Evolutionary conservation across 2,329 filamentous ascomycete species (phyloP).

Genomic region (Fusarium torulosum): DNA sequence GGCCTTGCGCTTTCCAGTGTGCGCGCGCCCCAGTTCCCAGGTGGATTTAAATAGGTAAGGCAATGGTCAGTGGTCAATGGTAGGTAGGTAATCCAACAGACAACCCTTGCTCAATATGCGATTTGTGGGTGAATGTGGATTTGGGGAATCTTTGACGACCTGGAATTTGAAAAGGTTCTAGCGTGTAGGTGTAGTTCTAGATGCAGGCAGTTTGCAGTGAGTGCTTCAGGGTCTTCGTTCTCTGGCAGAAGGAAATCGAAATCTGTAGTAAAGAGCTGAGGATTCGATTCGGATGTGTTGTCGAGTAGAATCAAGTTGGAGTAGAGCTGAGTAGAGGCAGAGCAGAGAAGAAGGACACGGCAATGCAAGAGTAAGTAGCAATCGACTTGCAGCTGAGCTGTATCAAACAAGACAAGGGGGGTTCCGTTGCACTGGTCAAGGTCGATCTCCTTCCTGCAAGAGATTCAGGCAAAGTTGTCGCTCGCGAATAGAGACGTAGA

Average conservation of each 20-base stretch:
- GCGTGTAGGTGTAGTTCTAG: slow-evolving; percentile 2
- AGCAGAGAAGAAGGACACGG: neutral
- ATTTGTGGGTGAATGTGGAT: slow-evolving; percentile 48
- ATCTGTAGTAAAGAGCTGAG: slow-evolving; percentile 18
- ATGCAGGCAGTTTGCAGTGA: neutral
- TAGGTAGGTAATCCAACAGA: slow-evolving; percentile 34
- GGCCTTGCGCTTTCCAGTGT: slow-evolving; percentile 35
- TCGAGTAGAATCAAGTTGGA: slow-evolving; percentile 11
- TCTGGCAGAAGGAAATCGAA: neutral
- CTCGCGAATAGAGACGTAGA: slow-evolving; percentile 30
- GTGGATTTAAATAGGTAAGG: slow-evolving; percentile 44
- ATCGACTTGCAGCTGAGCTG: slow-evolving; percentile 24
- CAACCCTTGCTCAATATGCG: slow-evolving; percentile 37
- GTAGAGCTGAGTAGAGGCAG: slow-evolving; percentile 14
- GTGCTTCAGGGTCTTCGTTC: slow-evolving; percentile 32
- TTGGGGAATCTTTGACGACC: slow-evolving; percentile 35
- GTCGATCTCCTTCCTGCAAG: slow-evolving; percentile 43
- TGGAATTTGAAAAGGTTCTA: slow-evolving; percentile 43
- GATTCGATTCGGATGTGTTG: slow-evolving; percentile 12
- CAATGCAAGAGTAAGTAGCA: slow-evolving; percentile 2
- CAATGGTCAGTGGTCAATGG: slow-evolving; percentile 23
- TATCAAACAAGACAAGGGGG: slow-evolving; percentile 16
- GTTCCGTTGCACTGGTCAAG: slow-evolving; percentile 41
- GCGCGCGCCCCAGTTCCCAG: slow-evolving; percentile 41
- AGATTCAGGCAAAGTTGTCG: slow-evolving; percentile 26